These are phyloP conservation scores for Suhomyces wounanorum DNA, from an alignment of 1,139 yeast species.

Conservation along the genomic window DNA sequence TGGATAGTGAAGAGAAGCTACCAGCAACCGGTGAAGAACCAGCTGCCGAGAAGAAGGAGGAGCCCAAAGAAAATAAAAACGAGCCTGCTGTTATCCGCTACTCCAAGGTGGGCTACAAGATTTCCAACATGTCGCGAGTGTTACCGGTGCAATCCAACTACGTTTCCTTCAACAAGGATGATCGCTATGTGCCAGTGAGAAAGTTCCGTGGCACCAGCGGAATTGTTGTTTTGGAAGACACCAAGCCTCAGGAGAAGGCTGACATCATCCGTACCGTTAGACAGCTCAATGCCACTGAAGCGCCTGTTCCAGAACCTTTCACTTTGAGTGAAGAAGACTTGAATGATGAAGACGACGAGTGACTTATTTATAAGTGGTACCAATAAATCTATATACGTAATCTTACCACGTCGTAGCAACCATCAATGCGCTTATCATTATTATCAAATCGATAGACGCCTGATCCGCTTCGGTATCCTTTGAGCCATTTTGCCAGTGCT, in stretches of 20 bases:
- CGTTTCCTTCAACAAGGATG: slow-evolving; percentile 73
- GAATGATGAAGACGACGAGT: slow-evolving; percentile 28
- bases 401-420: not conserved
- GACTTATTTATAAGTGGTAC: not conserved
- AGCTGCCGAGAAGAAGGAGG: slow-evolving; percentile 19
- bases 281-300: slow-evolving; percentile 78
- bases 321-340: slow-evolving; percentile 56
- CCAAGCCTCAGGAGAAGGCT: slow-evolving; percentile 62
- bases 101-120: slow-evolving; percentile 62
- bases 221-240: slow-evolving; percentile 76
- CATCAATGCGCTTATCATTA: too few relatives aligned
- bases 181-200: slow-evolving; percentile 81
- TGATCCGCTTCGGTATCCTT: not conserved
- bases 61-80: slow-evolving; percentile 27
- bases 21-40: slow-evolving; percentile 21
- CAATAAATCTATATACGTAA: not conserved
- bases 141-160: slow-evolving; percentile 88
- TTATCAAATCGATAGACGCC: too few relatives aligned
- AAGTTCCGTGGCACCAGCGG: slow-evolving; percentile 80
- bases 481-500: too few relatives aligned
- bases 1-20: slow-evolving; percentile 23
- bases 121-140: slow-evolving; percentile 82
- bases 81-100: slow-evolving; percentile 43
- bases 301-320: slow-evolving; percentile 91
- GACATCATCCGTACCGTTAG: slow-evolving; percentile 82